Evolutionary conservation across 371 early-diverging fungal species (phyloP).

Genomic region (Actinomucor elegans): DNA sequence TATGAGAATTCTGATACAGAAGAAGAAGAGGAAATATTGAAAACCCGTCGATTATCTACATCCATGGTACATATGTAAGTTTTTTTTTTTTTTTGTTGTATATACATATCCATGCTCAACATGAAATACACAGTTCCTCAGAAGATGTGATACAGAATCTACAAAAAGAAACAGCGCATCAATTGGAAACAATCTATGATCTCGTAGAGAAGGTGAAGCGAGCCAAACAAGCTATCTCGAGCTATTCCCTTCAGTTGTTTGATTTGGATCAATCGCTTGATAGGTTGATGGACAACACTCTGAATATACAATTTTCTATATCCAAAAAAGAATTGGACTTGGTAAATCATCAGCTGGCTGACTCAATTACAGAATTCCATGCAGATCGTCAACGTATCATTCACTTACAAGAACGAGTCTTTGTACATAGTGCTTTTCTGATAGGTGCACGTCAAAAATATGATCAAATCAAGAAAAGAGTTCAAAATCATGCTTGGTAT

Average conservation of each 20-base stretch:
- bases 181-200: background rate
- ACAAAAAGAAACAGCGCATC: background rate
- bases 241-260: background rate
- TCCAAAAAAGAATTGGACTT: background rate
- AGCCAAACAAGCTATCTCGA: conserved; percentile 1
- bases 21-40: background rate
- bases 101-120: too few species aligned
- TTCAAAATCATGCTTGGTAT: conserved; percentile 1
- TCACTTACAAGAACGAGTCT: background rate
- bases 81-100: too few species aligned
- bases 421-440: conserved; percentile 2
- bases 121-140: too few species aligned
- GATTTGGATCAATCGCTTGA: conserved; percentile 1
- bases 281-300: background rate
- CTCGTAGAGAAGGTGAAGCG: background rate
- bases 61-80: background rate
- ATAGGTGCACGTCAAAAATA: conserved; percentile 3
- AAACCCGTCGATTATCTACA: background rate
- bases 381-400: background rate
- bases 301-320: background rate
- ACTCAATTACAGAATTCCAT: background rate
- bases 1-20: background rate
- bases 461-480: background rate
- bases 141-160: background rate
- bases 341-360: conserved; percentile 1